Base-by-base conservation (phyloP, 805 yeast genomes). In the Candida xiaguanensis region DNA sequence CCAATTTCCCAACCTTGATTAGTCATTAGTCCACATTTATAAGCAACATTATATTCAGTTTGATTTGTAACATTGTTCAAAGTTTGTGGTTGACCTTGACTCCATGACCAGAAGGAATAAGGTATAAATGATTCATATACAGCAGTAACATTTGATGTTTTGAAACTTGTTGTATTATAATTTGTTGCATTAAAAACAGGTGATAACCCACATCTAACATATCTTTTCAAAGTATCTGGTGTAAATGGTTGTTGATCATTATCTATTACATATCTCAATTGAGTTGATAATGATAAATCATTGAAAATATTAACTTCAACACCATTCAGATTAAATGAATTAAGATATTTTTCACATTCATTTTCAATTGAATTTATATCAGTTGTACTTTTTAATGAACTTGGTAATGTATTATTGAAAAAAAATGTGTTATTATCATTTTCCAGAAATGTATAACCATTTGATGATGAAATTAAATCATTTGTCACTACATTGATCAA, bases 61-160 rank as follows among this genome's bases (percentile, higher is more conserved):
- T 17, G 24, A 27, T 37, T 37, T 5, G 36, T 31, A 5, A 25
- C 43, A 27, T 40, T 32, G 14, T 14, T 6, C 5, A 11, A 15
- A 4, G 20, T 30, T 19, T 23, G 5, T 2, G 51, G 46, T 16
- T 42, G 45, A 19, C 41, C 42, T 8, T 38, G 31, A 18, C 70
- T 74, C 96, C 96, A 89, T 2, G 91, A 74, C 96, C 96, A 89
- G 26, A 74, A 58, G 12, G 63, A 50, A 8, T 42, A 31, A 1
- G 68, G 69, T 1, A 59, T 27, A 36, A 57, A 65, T 16, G 51
- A 25, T 34, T 55, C 44, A 19, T 53, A 45, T 8, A 71, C 49
- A 0, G 48, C 37, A 0, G 64, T 52, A 7, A 72, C 55, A 8
- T 12, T 55, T 48, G 11, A 58, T 25, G 8, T 63, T 34, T 51